Percentiles rank a stretch among this genome's conserved stretches.
Evolutionary conservation across 2,329 filamentous ascomycete genomes (phyloP).

Genomic region (Pseudogymnoascus sp.): DNA sequence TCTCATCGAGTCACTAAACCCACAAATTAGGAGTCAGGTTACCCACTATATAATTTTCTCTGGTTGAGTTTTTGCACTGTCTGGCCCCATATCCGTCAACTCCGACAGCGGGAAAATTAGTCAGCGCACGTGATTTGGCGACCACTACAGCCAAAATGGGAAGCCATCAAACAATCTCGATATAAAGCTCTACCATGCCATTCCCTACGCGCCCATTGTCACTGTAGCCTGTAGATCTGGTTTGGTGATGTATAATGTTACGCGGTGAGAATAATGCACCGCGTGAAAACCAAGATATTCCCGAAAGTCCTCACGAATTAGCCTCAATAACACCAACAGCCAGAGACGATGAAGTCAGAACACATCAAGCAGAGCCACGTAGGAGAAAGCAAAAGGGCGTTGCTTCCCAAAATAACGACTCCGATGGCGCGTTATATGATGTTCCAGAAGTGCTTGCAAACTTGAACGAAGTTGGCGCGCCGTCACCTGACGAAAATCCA

Average conservation of each 20-base stretch:
- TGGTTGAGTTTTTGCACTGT: neutral
- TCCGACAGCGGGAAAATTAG: neutral
- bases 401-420: neutral
- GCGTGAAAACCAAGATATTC: neutral
- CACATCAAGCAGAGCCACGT: neutral
- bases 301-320: neutral
- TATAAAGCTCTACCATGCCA: neutral
- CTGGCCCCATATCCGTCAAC: neutral
- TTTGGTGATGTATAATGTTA: neutral
- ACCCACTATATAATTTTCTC: neutral
- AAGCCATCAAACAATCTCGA: neutral
- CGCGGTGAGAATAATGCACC: neutral
- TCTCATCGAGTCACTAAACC: neutral
- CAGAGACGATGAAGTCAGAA: neutral
- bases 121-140: neutral
- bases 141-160: neutral
- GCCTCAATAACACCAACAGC: neutral
- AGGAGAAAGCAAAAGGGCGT: neutral
- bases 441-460: slow-evolving; percentile 10
- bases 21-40: neutral
- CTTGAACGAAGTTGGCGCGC: slow-evolving; percentile 13
- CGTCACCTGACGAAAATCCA: slow-evolving; percentile 13
- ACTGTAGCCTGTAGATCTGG: neutral
- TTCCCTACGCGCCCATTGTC: neutral
- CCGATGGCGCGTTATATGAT: slow-evolving; percentile 6